phyloP scores from a whole-genome alignment of 495 filamentous ascomycete genomes.

The Parathielavia appendiculata region DNA sequence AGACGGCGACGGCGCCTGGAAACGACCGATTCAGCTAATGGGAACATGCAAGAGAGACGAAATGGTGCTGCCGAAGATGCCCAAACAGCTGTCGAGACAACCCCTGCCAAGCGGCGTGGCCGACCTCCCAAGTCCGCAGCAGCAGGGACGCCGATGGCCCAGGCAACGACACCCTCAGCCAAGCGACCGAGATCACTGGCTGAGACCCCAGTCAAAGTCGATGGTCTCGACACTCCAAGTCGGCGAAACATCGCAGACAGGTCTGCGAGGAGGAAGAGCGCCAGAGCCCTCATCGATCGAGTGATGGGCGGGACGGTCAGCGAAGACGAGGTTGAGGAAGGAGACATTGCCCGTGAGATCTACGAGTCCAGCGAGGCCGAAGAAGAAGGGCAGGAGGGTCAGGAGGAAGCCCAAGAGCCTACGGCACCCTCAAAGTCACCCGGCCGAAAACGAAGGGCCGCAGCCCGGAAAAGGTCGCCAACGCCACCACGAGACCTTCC shows the following conservation, averaged over 20 bases:
- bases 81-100: constrained; percentile 9
- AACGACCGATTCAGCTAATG: not conserved
- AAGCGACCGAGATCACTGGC: constrained; percentile 25
- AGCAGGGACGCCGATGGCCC: constrained; percentile 16
- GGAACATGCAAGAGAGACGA: not conserved
- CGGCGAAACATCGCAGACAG: constrained; percentile 65
- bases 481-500: constrained; percentile 76
- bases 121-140: constrained; percentile 25
- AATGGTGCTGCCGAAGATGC: constrained; percentile 3
- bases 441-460: constrained; percentile 26
- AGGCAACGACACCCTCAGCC: constrained; percentile 30
- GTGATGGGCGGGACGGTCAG: constrained; percentile 59
- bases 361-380: constrained; percentile 52
- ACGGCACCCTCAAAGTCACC: constrained; percentile 52
- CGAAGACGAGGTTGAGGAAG: constrained; percentile 69
- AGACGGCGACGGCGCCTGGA: constrained; percentile 19
- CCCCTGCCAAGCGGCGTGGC: constrained; percentile 23
- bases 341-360: constrained; percentile 68
- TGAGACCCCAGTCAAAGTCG: constrained; percentile 37
- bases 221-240: constrained; percentile 45
- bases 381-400: constrained; percentile 36
- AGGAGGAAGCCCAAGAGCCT: constrained; percentile 30
- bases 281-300: constrained; percentile 63
- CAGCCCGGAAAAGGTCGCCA: constrained; percentile 60
- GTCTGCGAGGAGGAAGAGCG: constrained; percentile 83